phyloP scores from a whole-genome alignment of 495 filamentous ascomycete species.

The Penicillium bialowiezense region DNA sequence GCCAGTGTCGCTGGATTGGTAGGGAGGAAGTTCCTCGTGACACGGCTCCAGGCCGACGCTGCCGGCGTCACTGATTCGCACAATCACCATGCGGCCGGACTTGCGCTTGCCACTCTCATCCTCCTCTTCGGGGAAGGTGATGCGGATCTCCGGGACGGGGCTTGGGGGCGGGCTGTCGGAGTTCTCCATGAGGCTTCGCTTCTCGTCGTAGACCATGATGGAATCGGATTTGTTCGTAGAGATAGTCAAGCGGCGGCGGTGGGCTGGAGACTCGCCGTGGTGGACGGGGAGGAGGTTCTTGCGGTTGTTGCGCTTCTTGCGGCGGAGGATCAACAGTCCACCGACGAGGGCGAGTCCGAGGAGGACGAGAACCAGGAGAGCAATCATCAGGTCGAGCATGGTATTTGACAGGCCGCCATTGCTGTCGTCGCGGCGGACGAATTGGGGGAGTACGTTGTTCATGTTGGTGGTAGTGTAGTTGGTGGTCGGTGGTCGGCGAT shows the following conservation, averaged over 20 bases:
- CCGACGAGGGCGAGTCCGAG: conserved; percentile 63
- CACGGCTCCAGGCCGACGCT: conserved; percentile 82
- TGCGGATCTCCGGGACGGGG: conserved; percentile 94
- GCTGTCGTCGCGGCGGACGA: conserved; percentile 51
- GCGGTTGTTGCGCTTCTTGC: conserved; percentile 54
- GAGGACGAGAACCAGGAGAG: conserved; percentile 73
- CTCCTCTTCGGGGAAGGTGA: conserved; percentile 97
- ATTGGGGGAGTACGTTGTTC: conserved; percentile 47
- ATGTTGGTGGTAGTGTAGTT: conserved; percentile 7
- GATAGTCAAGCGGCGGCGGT: conserved; percentile 68
- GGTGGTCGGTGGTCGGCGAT: too few relatives aligned
- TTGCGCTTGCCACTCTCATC: conserved; percentile 75
- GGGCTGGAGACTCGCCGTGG: conserved; percentile 48
- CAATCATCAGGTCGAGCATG: conserved; percentile 72
- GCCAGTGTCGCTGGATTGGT: conserved; percentile 69
- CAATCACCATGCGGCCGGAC: conserved; percentile 87
- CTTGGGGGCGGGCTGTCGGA: conserved; percentile 73
- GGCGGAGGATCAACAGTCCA: conserved; percentile 67
- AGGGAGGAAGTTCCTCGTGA: conserved; percentile 82
- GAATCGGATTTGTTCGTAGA: conserved; percentile 59
- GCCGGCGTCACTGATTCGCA: conserved; percentile 82
- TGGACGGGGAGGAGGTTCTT: conserved; percentile 58
- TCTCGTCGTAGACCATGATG: conserved; percentile 70
- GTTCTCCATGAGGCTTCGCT: conserved; percentile 68
- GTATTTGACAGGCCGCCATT: conserved; percentile 46